These are phyloP conservation scores for Colletotrichum incanum DNA, from an alignment of 2,329 filamentous ascomycete genomes.

Conservation along the genomic window DNA sequence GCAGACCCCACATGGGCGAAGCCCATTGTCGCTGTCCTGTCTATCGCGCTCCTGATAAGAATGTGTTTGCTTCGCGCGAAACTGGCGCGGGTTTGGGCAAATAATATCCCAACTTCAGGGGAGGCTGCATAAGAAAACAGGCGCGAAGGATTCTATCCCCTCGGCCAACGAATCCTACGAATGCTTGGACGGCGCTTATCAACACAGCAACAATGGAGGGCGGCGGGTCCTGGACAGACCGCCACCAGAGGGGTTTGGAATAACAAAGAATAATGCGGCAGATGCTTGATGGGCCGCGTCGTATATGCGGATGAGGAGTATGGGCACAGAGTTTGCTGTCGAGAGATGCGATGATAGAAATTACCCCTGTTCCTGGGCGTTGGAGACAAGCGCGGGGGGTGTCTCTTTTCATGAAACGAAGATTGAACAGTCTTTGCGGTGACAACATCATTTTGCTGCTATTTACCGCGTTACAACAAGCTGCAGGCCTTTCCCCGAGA, in stretches of 20 bases:
- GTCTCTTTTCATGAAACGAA: not conserved
- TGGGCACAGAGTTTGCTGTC: not conserved
- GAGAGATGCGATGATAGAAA: not conserved
- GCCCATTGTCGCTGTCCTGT: not conserved
- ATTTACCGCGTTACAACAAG: not conserved
- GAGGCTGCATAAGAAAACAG: conserved; percentile 17
- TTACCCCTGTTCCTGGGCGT: not conserved
- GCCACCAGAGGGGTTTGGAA: not conserved
- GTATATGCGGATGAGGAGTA: not conserved
- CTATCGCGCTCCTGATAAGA: not conserved
- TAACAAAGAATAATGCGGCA: not conserved
- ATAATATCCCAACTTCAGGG: not conserved
- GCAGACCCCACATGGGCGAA: conserved; percentile 4
- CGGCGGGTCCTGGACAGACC: not conserved
- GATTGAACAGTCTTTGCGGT: not conserved
- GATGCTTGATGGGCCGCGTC: not conserved
- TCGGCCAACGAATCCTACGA: conserved; percentile 12
- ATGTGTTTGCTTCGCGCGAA: conserved; percentile 12
- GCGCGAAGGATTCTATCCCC: conserved; percentile 39
- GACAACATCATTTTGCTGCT: not conserved
- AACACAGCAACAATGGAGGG: not conserved
- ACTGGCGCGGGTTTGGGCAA: conserved; percentile 9
- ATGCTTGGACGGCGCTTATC: conserved; percentile 27
- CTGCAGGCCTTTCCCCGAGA: not conserved
- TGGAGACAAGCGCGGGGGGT: not conserved